These are phyloP conservation scores for Graphium sp. DNA, from an alignment of 2,329 filamentous ascomycete genomes.

Conservation along the genomic window DNA sequence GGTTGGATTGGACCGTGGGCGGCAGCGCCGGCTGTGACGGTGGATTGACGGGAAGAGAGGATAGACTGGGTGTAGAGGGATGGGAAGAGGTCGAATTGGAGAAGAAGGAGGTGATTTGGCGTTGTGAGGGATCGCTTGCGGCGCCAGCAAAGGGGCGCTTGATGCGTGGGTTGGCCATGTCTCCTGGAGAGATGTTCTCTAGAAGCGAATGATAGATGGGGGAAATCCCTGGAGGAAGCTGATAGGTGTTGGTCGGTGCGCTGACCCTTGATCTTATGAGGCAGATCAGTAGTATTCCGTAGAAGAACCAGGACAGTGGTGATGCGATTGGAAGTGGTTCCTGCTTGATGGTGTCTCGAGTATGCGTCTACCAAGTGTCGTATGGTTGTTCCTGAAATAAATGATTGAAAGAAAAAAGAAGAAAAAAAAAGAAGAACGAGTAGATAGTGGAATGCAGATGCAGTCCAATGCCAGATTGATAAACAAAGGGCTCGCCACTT, in stretches of 20 bases:
- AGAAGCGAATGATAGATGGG: too few species aligned
- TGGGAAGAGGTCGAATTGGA: constrained; percentile 9
- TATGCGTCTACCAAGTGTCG: not conserved
- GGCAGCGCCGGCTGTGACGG: constrained; percentile 36
- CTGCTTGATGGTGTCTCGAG: too few species aligned
- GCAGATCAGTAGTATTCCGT: too few species aligned
- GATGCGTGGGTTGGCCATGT: constrained; percentile 37
- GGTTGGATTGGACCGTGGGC: constrained; percentile 54
- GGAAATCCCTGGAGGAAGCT: too few species aligned
- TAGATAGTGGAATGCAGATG: constrained; percentile 4
- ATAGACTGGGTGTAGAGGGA: constrained; percentile 3
- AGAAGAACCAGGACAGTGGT: too few species aligned
- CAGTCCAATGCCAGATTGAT: constrained; percentile 2
- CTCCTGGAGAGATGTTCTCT: too few species aligned
- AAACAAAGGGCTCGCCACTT: too few species aligned
- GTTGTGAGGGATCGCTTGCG: constrained; percentile 38
- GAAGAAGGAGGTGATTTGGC: constrained; percentile 51
- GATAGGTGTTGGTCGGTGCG: too few species aligned
- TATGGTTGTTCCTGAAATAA: not conserved
- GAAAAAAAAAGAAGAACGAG: too few species aligned
- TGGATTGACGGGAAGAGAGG: constrained; percentile 19
- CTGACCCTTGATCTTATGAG: too few species aligned
- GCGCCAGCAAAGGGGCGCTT: constrained; percentile 47
- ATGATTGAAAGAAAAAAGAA: constrained; percentile 2
- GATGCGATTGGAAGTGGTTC: too few species aligned